A percentile compares a stretch with the other conserved stretches of the same genome.
Conservation (phyloP, 257 asterid species). For the Ballota nigra region DNA sequence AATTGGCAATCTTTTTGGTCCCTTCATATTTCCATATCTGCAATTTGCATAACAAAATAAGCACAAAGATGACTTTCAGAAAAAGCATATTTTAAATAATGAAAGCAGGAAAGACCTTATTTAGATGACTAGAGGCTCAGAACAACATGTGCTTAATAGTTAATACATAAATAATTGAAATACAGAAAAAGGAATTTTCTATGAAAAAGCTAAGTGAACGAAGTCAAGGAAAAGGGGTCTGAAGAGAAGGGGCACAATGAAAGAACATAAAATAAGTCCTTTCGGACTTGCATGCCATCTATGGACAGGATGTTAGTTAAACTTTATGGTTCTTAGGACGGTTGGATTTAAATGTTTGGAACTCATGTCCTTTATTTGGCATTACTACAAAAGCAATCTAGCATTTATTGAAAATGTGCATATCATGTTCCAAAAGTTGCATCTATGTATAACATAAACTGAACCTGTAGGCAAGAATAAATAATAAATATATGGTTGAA, state of each 20-base stretch:
- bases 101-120: neutral
- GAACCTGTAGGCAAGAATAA: neutral
- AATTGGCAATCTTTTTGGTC: constrained; percentile 49
- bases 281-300: neutral
- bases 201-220: neutral
- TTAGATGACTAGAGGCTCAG: neutral
- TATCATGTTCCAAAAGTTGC: neutral
- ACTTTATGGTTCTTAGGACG: neutral
- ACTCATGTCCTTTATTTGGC: neutral
- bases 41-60: constrained; percentile 15
- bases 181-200: neutral
- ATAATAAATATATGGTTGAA: neutral
- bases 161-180: neutral
- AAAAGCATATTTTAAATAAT: neutral
- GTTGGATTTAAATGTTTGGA: neutral
- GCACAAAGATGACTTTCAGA: constrained; percentile 2
- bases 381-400: neutral
- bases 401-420: neutral
- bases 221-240: neutral
- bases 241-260: constrained; percentile 3
- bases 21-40: constrained; percentile 69
- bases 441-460: neutral
- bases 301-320: neutral
- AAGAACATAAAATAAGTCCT: neutral
- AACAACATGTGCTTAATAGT: neutral